These are phyloP conservation scores for Colletotrichum lentis DNA, from an alignment of 2,329 filamentous ascomycete species.

Conservation along the genomic window DNA sequence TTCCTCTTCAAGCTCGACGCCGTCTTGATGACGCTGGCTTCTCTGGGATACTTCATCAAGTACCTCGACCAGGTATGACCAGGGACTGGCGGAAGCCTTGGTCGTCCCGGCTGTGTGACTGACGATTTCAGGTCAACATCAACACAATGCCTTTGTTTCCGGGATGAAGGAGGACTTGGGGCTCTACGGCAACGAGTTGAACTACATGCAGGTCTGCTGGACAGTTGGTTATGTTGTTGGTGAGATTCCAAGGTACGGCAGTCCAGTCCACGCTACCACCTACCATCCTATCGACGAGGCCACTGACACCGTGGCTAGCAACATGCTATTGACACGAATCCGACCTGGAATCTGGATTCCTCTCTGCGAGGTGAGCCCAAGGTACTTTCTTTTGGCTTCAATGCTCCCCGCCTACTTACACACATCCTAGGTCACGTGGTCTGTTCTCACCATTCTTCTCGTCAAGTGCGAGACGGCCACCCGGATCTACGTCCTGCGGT, in stretches of 20 bases:
- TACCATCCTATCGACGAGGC: not conserved
- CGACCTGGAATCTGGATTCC: conserved; percentile 46
- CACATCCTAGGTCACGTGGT: conserved; percentile 35
- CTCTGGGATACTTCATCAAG: conserved; percentile 42
- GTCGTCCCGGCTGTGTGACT: not conserved
- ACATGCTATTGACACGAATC: conserved; percentile 46
- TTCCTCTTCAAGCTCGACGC: conserved; percentile 55
- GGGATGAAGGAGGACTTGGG: conserved; percentile 42
- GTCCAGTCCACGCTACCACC: too few relatives aligned
- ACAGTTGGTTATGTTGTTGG: conserved; percentile 42
- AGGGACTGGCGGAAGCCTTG: not conserved
- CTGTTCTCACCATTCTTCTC: conserved; percentile 17
- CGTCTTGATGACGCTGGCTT: conserved; percentile 48
- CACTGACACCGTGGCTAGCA: conserved; percentile 42
- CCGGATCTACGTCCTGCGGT: conserved; percentile 53
- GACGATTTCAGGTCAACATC: conserved; percentile 44
- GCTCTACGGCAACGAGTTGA: conserved; percentile 42
- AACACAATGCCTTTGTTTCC: conserved; percentile 47
- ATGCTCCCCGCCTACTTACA: conserved; percentile 40
- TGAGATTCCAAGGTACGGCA: conserved; percentile 40
- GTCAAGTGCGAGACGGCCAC: conserved; percentile 13
- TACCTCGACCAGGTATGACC: conserved; percentile 36
- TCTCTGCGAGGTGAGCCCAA: conserved; percentile 40
- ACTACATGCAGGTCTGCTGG: conserved; percentile 43
- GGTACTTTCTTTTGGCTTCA: conserved; percentile 35